phyloP scores from a whole-genome alignment of 2,329 filamentous ascomycete species.

The Penicillium sp. region DNA sequence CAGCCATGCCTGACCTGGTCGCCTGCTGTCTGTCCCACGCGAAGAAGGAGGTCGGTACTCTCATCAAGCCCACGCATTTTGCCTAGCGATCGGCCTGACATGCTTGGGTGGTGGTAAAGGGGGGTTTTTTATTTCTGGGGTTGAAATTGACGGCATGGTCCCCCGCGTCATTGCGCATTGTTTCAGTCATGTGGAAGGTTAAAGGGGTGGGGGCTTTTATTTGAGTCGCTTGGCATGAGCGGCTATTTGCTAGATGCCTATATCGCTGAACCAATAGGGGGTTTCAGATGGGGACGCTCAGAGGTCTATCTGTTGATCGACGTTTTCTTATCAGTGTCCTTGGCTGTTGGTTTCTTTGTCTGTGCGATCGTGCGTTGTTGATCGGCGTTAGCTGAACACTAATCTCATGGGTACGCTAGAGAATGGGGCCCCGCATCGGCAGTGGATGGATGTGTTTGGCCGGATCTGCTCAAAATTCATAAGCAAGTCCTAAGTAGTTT shows the following conservation, averaged over 20 bases:
- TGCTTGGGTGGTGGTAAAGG: background rate
- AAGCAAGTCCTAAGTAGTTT: no score
- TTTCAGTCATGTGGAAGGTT: slow-evolving; percentile 9
- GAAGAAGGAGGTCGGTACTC: slow-evolving; percentile 33
- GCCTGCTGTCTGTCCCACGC: slow-evolving; percentile 41
- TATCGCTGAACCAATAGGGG: background rate
- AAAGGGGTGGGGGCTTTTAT: slow-evolving; percentile 3
- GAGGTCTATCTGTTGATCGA: background rate
- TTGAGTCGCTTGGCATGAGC: slow-evolving; percentile 13
- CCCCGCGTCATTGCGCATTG: slow-evolving; percentile 15
- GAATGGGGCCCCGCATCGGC: no score
- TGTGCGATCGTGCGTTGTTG: background rate
- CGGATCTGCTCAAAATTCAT: no score
- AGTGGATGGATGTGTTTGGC: no score
- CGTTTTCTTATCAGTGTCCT: background rate
- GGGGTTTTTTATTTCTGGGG: background rate
- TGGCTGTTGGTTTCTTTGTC: background rate
- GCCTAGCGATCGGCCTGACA: background rate
- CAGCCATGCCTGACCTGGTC: slow-evolving; percentile 55
- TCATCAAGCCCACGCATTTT: slow-evolving; percentile 33
- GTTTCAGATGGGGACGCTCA: background rate
- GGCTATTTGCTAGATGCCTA: background rate
- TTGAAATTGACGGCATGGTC: background rate
- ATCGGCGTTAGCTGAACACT: no score
- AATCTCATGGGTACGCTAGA: background rate